Base-by-base conservation (phyloP, 345 rosid species). In the Physaria fendleri region DNA sequence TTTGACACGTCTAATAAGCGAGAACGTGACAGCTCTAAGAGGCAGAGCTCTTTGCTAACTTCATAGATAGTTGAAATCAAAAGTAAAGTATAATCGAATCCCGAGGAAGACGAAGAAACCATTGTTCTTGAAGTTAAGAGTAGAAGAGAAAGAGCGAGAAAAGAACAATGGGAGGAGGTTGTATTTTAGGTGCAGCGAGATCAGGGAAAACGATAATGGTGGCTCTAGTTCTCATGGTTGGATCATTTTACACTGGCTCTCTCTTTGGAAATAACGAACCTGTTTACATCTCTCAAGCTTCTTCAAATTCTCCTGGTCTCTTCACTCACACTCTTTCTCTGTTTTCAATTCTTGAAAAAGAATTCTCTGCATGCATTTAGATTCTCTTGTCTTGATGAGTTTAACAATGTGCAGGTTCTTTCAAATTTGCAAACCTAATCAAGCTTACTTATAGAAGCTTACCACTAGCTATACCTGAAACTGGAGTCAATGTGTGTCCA, bases 161-260 rank as follows among this genome's bases (percentile, higher is more conserved):
- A 8, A 29, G 1, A 27, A 13, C 38, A 27, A 91, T 88, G 98
- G 79, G 83, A 14, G 85, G 80, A 14, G 85, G 80, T 9, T 76
- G 59, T 35, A 25, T 67, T 7, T 55, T 83, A 61, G 69, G 88
- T 4, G 78, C 79, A 35, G 86, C 79, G 15, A 86, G 78, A 74
- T 79, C 94, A 10, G 89, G 84, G 59, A 81, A 80, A 77, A 66
- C 76, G 75, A 85, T 89, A 67, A 76, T 83, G 80, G 75, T 73
- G 60, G 80, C 84, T n/a, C 75, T 83, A 57, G 24, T 89, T 63
- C 64, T 93, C 18, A 82, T 84, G 85, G 63, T 69, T 38, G 95
- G 80, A 3, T 93, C 99, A 15, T 89, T 89, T 68, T 89, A 85
- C 77, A 34, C 76, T 1, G 99, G 97, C 27, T 77, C 88, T 51